Base-by-base conservation (phyloP, 2,329 filamentous ascomycete species). In the Rhytidhysteron rufulum region DNA sequence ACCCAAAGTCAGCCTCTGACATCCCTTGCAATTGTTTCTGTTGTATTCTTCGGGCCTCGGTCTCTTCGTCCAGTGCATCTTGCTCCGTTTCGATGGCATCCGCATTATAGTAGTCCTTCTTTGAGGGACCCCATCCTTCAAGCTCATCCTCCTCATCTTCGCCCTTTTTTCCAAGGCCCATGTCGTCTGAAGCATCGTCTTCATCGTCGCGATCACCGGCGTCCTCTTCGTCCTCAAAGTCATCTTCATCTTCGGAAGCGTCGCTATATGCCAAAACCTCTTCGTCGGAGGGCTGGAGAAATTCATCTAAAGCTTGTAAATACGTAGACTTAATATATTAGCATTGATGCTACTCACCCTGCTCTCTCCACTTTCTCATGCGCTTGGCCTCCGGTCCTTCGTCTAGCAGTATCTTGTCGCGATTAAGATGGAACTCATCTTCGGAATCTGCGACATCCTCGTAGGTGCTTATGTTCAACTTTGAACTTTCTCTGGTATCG, bases 401-500 rank as follows among this genome's bases (percentile, higher is more conserved):
- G 21, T 95, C 88, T 27, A 98, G 76, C 56, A 91, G 68, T 47
- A 98, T 82, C 59, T 87, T 85, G 67, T 98, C 93, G 49, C 86
- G 80, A 49, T 90, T 85, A 44, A 90, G 74, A 57, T 91, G 88
- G 63, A 95, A 95, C 62, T 95, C 88, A 65, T 98, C 93, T 64
- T 95, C 88, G 1, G 89, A 94, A 63, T 96, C 85, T 50, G 90
- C 88, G 53, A 98, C 84, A 67, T 95, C 88, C 65, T 91, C 83
- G 65, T 78, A 91, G 2, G 79, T 83, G 41, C 60, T 66, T 41
- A 77, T 69, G 16, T 61, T 57, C 47, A 89, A 75, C 38, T 81
- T 80, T 25, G 83, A 79, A 20, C 55, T 43, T 36, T 27, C 61
- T 40, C 61, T 53, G 5, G 62, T 58, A 34, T 62, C 50, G 0